A percentile compares a stretch with the other conserved stretches of the same genome.
These are phyloP conservation scores for Trichoderma sp. DNA, from an alignment of 2,329 filamentous ascomycete species.

Conservation along the genomic window DNA sequence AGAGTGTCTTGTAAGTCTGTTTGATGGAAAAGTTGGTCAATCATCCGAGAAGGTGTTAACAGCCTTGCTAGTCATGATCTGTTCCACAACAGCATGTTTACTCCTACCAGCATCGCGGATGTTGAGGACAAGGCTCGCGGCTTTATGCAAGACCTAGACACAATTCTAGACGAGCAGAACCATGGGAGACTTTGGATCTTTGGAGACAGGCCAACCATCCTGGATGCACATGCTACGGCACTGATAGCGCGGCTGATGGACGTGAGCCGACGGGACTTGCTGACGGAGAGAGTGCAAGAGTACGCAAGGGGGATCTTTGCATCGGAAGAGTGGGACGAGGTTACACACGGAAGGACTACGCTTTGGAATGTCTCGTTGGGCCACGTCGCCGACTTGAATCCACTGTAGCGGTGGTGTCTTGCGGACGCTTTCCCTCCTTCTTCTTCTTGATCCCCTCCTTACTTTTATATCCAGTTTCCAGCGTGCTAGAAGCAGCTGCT, in stretches of 20 bases:
- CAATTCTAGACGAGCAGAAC: constrained; percentile 20
- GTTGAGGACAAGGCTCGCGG: constrained; percentile 25
- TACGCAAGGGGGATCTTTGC: constrained; percentile 25
- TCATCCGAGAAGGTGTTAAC: not conserved
- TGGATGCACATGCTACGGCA: constrained; percentile 29
- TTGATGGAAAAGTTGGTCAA: too few species aligned
- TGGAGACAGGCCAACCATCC: constrained; percentile 29
- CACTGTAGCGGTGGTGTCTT: constrained; percentile 15
- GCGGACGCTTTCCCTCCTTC: too few species aligned
- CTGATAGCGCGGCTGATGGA: constrained; percentile 28
- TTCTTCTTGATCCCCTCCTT: not conserved
- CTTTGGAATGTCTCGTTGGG: constrained; percentile 26
- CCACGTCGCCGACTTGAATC: constrained; percentile 23
- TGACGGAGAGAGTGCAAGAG: constrained; percentile 23
- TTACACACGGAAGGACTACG: constrained; percentile 29
- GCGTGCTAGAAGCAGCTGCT: not conserved
- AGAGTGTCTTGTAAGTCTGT: constrained; percentile 31
- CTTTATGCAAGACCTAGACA: constrained; percentile 27
- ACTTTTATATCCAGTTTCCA: not conserved
- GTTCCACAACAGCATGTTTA: constrained; percentile 25
- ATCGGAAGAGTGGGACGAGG: constrained; percentile 29
- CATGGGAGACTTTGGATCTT: constrained; percentile 28
- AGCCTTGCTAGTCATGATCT: constrained; percentile 27
- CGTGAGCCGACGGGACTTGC: constrained; percentile 25
- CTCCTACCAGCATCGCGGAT: constrained; percentile 26